Conservation (phyloP, 306 rosid species). For the Cucumis hystrix region DNA sequence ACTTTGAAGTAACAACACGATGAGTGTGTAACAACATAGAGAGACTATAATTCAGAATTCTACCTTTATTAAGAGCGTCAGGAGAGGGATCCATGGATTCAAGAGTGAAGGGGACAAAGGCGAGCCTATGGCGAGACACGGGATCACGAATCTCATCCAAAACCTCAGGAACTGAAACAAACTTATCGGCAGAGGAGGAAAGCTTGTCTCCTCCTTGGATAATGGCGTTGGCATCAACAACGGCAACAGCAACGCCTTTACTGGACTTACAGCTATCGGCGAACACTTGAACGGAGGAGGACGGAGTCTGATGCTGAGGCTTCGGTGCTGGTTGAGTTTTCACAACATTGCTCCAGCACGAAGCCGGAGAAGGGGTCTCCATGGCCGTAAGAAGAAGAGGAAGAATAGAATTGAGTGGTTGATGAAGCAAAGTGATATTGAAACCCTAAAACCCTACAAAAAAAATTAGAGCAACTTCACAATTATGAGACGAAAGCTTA, state of each 20-base stretch:
- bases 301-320: slow-evolving; percentile 20
- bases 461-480: neutral
- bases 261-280: slow-evolving; percentile 43
- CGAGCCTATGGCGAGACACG: slow-evolving; percentile 75
- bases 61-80: slow-evolving; percentile 70
- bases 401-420: neutral
- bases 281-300: slow-evolving; percentile 17
- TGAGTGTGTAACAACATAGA: neutral
- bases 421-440: neutral
- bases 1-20: neutral
- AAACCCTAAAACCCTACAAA: neutral
- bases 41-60: neutral
- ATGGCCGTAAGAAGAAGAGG: neutral
- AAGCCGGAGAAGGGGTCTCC: slow-evolving; percentile 5
- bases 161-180: slow-evolving; percentile 59
- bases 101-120: slow-evolving; percentile 53
- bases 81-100: slow-evolving; percentile 73
- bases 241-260: slow-evolving; percentile 52
- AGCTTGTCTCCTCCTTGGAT: slow-evolving; percentile 62
- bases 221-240: slow-evolving; percentile 75
- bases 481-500: neutral
- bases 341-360: slow-evolving; percentile 54
- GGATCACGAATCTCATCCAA: slow-evolving; percentile 82
- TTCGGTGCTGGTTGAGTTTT: slow-evolving; percentile 34
- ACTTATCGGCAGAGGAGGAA: slow-evolving; percentile 49